These are phyloP conservation scores for Eleusine coracana DNA, from an alignment of 176 grass and related monocot genomes.

Conservation along the genomic window DNA sequence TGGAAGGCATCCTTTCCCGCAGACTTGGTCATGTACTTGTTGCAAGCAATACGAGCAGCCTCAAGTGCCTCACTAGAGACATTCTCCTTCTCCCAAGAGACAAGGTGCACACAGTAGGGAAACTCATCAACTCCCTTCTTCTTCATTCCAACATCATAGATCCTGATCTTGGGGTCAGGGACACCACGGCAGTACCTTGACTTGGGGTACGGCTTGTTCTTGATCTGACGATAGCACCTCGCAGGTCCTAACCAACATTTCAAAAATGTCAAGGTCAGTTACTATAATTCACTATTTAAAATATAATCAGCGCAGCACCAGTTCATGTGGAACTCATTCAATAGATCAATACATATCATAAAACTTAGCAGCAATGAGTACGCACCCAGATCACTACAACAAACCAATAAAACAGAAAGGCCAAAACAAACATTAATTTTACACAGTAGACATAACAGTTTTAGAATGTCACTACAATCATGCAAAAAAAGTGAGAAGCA, in stretches of 20 bases:
- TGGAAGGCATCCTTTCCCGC: constrained; percentile 87
- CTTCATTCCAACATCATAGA: constrained; percentile 92
- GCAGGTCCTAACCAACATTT: constrained; percentile 51
- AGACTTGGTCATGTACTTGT: constrained; percentile 86
- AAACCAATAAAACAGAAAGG: not conserved
- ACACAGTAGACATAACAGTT: not conserved
- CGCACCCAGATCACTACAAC: not conserved
- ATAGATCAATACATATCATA: not conserved
- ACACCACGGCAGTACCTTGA: constrained; percentile 88
- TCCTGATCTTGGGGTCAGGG: constrained; percentile 78
- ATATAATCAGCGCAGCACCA: not conserved
- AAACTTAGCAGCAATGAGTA: not conserved
- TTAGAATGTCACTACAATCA: not conserved
- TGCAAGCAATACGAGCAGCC: constrained; percentile 77
- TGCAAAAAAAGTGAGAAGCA: not conserved
- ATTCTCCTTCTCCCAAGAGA: constrained; percentile 87
- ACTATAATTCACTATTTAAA: not conserved
- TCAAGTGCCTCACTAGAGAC: constrained; percentile 83
- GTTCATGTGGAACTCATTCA: not conserved
- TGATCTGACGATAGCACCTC: constrained; percentile 80
- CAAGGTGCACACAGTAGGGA: constrained; percentile 69
- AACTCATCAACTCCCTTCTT: constrained; percentile 70
- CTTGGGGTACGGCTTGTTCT: constrained; percentile 86
- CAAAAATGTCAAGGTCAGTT: not conserved
- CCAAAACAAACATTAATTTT: not conserved